Conservation (phyloP, 2,329 filamentous ascomycete genomes). For the Clonostachys byssicola region DNA sequence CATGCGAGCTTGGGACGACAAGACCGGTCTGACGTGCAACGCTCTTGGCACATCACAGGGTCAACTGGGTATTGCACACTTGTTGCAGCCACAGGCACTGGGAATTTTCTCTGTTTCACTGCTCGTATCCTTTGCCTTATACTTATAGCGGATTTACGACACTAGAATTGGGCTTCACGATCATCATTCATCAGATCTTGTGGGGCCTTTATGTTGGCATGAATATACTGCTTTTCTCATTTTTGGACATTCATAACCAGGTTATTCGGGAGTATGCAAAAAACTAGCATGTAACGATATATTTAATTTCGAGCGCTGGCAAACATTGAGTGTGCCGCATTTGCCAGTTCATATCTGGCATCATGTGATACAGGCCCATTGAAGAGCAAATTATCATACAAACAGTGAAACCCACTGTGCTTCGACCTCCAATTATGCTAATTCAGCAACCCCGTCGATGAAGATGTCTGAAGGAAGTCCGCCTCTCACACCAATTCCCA, state of each 20-base stretch:
- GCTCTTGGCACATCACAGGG: conserved; percentile 24
- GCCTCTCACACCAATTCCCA: not conserved
- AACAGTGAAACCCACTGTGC: not conserved
- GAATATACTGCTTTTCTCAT: too few species aligned
- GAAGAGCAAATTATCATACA: not conserved
- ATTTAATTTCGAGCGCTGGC: too few species aligned
- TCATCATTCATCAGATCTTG: too few species aligned
- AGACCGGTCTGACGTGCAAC: conserved; percentile 23
- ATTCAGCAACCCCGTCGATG: not conserved
- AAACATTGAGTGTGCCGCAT: too few species aligned
- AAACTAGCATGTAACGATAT: too few species aligned
- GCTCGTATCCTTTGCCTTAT: not conserved
- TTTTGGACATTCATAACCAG: too few species aligned
- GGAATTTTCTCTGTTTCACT: conserved; percentile 1
- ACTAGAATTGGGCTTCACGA: too few species aligned
- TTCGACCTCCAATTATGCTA: not conserved
- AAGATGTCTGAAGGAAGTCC: not conserved
- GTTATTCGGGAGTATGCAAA: too few species aligned
- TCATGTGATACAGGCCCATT: too few species aligned
- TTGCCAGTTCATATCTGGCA: too few species aligned
- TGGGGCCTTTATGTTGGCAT: too few species aligned
- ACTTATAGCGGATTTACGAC: too few species aligned
- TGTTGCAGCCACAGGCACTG: conserved; percentile 6
- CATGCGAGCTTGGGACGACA: conserved; percentile 10
- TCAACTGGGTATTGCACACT: conserved; percentile 17